Percentiles rank a stretch among this genome's conserved stretches.
These are phyloP conservation scores for Limonium bicolor DNA, from an alignment of 148 eudicot species.

Conservation along the genomic window DNA sequence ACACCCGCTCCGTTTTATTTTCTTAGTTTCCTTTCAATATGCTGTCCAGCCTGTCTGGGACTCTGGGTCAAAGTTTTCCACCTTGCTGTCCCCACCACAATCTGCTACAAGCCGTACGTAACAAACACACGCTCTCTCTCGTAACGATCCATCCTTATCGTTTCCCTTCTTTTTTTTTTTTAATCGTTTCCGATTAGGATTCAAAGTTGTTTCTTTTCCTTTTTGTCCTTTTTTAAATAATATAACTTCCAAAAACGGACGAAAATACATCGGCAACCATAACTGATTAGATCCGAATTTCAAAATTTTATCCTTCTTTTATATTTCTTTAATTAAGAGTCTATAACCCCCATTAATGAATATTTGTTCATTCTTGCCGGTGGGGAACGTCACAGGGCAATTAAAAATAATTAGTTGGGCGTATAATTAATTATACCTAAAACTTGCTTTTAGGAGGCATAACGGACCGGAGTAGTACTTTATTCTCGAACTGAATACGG, in stretches of 20 bases:
- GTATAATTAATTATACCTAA: neutral
- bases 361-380: neutral
- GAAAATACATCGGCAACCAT: neutral
- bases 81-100: conserved; percentile 1
- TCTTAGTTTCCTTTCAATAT: neutral
- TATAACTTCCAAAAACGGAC: neutral
- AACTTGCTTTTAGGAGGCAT: neutral
- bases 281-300: no score
- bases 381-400: neutral
- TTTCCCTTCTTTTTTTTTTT: neutral
- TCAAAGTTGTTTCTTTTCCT: neutral
- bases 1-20: neutral
- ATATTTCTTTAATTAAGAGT: no score
- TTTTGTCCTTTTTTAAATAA: neutral
- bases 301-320: no score
- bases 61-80: conserved; percentile 11
- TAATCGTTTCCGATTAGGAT: neutral
- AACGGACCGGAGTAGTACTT: no score
- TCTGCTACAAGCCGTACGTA: no score
- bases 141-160: neutral
- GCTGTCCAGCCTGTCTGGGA: conserved; percentile 10
- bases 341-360: neutral
- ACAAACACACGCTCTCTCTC: conserved; percentile 4
- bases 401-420: neutral
- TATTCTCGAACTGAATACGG: no score